Base-by-base conservation (phyloP, 768 basidiomycete genomes). In the Mycena galopus region DNA sequence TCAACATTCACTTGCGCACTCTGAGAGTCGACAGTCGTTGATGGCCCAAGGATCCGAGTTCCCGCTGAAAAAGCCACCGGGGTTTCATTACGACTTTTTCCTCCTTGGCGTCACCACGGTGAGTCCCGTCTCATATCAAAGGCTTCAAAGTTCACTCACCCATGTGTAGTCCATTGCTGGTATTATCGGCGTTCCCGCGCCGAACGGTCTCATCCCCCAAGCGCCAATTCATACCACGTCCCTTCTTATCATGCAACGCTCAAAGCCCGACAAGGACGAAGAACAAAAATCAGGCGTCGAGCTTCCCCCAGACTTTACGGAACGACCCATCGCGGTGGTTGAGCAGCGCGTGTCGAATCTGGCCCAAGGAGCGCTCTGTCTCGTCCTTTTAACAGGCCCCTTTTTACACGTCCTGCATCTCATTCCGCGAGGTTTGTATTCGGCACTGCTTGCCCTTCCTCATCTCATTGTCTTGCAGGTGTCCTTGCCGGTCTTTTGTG, bases 341-440 rank as follows among this genome's bases (percentile, higher is more conserved):
- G 96, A 98, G 79, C 96, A 98, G 81, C 88, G 96, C n/a, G 90
- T 95, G 14, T 97, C 95, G 10, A 97, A 98, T 79, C 86, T 98
- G 23, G 92, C 91, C 0, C 94, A 98, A 80, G 95, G 97, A 25
- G 81, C 89, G 16, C 81, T 95, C 37, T 94, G 90, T 78, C 87
- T 98, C 9, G 90, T 96, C 21, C 86, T 96, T 25, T 89, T 98
- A 72, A 92, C 91, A 0, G 89, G 91, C 0, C 96, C 96, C 0
- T 94, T 98, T 79, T 80, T 98, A 55, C 93, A 94, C 75, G 86
- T 97, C 27, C 82, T 97, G 30, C 86, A 88, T 42, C 84, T 95
- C 69, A 94, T 98, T 69, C 95, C 96, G 0, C 86, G 95, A 79
- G 92, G 88, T 79, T 70, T 67, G 76, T 55, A 29, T 53, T 78